Evolutionary conservation across 345 rosid genomes (phyloP).

Genomic region (Eucalyptus pumila): DNA sequence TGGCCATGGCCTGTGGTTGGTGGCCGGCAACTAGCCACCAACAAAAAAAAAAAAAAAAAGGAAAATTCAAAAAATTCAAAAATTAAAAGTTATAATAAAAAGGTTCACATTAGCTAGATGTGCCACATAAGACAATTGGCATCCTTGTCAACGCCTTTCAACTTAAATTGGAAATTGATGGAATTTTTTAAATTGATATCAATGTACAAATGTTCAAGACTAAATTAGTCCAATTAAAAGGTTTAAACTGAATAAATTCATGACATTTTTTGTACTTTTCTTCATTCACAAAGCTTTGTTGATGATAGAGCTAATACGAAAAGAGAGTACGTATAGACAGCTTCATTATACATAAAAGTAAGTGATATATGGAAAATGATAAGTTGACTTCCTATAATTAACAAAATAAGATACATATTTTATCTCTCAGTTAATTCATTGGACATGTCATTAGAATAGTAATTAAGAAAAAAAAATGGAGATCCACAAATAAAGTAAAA

Average conservation of each 20-base stretch:
- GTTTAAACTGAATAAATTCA: too few relatives aligned
- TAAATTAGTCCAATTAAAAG: too few relatives aligned
- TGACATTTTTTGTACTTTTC: neutral
- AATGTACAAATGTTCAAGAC: too few relatives aligned
- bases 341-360: neutral
- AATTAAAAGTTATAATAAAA: too few relatives aligned
- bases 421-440: neutral
- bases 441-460: neutral
- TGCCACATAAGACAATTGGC: too few relatives aligned
- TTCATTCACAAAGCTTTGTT: neutral
- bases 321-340: neutral
- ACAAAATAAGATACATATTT: neutral
- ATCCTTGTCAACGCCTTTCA: too few relatives aligned
- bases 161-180: neutral
- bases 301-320: neutral
- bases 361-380: neutral
- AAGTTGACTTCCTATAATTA: neutral
- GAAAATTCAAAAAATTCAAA: accelerated
- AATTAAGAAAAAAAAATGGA: neutral
- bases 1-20: too few relatives aligned
- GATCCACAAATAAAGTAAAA: neutral
- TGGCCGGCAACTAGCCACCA: neutral
- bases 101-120: neutral
- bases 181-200: too few relatives aligned
- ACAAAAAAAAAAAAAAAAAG: accelerated